Evolutionary conservation across 1,284 basidiomycete species (phyloP).

Genomic region (Ceratobasidium sp.): DNA sequence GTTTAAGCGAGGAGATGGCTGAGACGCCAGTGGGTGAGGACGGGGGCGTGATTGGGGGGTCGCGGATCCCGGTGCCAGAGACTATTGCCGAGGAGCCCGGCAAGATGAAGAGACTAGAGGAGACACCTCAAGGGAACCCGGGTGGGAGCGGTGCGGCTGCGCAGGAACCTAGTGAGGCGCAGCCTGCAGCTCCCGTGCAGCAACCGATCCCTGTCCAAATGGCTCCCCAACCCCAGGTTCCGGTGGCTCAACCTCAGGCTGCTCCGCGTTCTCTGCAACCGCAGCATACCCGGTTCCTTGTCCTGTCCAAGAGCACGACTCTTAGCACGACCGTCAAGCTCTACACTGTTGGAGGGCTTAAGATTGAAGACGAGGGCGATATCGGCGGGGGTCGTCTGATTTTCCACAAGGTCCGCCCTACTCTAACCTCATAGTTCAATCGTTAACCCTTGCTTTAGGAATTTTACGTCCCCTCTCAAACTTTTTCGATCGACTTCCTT

Average conservation of each 20-base stretch:
- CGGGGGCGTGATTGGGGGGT: neutral
- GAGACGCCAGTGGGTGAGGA: neutral
- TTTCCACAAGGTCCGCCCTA: slow-evolving; percentile 33
- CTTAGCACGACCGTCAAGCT: slow-evolving; percentile 34
- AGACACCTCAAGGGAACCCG: neutral
- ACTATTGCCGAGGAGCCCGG: slow-evolving; percentile 26
- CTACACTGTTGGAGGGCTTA: slow-evolving; percentile 36
- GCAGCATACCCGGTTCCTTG: slow-evolving; percentile 29
- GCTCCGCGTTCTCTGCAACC: slow-evolving; percentile 12
- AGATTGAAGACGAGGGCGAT: slow-evolving; percentile 36
- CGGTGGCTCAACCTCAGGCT: neutral
- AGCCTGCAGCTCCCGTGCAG: neutral
- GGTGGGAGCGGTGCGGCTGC: neutral
- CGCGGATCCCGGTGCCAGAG: slow-evolving; percentile 21
- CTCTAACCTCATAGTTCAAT: neutral
- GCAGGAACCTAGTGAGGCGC: neutral
- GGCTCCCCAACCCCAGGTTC: neutral
- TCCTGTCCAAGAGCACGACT: slow-evolving; percentile 38
- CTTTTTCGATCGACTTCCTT: slow-evolving; percentile 38
- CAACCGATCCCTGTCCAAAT: neutral
- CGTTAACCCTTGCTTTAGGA: slow-evolving; percentile 16
- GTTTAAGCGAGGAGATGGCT: slow-evolving; percentile 7
- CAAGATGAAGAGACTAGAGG: neutral
- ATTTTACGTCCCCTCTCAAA: slow-evolving; percentile 36
- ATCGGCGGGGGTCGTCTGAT: slow-evolving; percentile 35